Percentiles rank a stretch among this genome's conserved stretches.
These are phyloP conservation scores for Wickerhamomyces canadensis DNA, from an alignment of 805 yeast species.

Conservation along the genomic window DNA sequence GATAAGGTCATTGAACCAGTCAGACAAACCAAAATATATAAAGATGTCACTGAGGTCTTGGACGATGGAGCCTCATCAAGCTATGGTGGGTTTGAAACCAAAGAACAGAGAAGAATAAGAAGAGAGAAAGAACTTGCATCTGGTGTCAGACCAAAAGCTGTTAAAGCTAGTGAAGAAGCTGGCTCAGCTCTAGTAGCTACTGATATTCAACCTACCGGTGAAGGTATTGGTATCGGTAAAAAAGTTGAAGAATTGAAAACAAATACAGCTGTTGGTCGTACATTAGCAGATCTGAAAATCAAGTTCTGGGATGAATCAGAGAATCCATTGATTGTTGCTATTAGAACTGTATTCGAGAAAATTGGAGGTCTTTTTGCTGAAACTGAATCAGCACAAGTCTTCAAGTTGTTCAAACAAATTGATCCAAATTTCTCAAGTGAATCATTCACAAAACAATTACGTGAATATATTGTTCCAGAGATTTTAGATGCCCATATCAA, in stretches of 20 bases:
- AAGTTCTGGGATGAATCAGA: conserved; percentile 87
- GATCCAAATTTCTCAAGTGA: conserved; percentile 85
- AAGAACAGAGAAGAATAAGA: conserved; percentile 72
- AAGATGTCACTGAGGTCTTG: conserved; percentile 81
- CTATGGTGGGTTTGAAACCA: conserved; percentile 89
- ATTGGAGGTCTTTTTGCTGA: conserved; percentile 81
- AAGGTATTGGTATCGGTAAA: conserved; percentile 55
- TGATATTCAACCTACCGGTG: conserved; percentile 69
- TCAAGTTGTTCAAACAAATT: conserved; percentile 76
- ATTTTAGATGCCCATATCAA: conserved; percentile 90
- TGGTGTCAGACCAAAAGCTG: conserved; percentile 60
- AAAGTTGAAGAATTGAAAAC: conserved; percentile 63
- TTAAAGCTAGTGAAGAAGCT: conserved; percentile 74
- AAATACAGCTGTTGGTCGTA: conserved; percentile 64
- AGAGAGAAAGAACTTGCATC: conserved; percentile 57
- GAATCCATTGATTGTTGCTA: conserved; percentile 76
- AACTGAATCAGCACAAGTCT: conserved; percentile 93
- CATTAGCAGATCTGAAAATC: conserved; percentile 51
- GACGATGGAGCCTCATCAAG: conserved; percentile 86
- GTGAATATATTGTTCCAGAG: conserved; percentile 93
- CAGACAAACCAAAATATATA: conserved; percentile 81
- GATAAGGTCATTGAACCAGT: conserved; percentile 90
- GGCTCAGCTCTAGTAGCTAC: conserved; percentile 82
- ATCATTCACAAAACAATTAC: conserved; percentile 71
- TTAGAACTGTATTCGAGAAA: conserved; percentile 76